phyloP scores from a whole-genome alignment of 176 grass and related monocot genomes.

The Zoysia pacifica region DNA sequence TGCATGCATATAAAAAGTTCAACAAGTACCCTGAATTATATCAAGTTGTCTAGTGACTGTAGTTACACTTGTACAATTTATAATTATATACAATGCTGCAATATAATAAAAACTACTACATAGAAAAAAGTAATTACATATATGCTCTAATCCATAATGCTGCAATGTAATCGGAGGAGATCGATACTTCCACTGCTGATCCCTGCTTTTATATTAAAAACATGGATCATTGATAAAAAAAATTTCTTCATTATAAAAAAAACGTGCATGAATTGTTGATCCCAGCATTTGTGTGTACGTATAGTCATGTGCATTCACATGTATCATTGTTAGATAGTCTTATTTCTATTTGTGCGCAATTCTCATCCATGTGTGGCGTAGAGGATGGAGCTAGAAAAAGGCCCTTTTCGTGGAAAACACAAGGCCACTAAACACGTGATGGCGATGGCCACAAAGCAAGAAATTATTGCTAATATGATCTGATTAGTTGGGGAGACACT shows the following conservation, averaged over 20 bases:
- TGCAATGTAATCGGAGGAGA: too few relatives aligned
- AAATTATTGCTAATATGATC: slow-evolving; percentile 30
- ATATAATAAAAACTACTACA: too few relatives aligned
- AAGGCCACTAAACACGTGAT: slow-evolving; percentile 23
- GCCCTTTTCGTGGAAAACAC: background rate
- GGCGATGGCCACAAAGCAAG: slow-evolving; percentile 21
- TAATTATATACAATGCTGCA: too few relatives aligned
- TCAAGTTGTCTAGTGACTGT: too few relatives aligned
- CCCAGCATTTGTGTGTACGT: background rate
- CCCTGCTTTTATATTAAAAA: too few relatives aligned
- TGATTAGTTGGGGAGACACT: slow-evolving; percentile 32
- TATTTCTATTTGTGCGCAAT: background rate
- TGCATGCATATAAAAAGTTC: background rate
- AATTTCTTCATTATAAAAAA: background rate
- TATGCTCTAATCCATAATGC: too few relatives aligned
- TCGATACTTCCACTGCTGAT: too few relatives aligned
- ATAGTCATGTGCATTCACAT: background rate
- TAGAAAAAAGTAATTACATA: too few relatives aligned
- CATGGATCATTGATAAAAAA: background rate
- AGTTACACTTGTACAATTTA: too few relatives aligned
- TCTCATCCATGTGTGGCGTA: background rate
- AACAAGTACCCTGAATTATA: too few relatives aligned
- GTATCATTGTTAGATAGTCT: background rate
- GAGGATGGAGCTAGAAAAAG: background rate
- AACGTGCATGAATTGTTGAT: too few relatives aligned